Base-by-base conservation (phyloP, 2,329 filamentous ascomycete genomes). In the Colletotrichum cereale region DNA sequence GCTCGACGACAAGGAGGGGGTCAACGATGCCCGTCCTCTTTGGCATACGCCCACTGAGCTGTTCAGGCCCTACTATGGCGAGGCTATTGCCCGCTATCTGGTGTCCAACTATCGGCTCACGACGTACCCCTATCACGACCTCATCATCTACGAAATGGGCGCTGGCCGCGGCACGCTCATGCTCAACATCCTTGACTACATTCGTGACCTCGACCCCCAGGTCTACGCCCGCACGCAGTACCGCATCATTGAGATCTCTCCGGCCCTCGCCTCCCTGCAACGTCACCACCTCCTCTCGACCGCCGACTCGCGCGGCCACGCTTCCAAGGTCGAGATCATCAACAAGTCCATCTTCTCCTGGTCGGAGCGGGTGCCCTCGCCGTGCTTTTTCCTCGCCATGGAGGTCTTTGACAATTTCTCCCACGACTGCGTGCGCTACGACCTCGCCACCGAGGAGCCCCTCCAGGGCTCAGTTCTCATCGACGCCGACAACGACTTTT, bases 31-130 rank as follows among this genome's bases (percentile, higher is more conserved):
- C 50, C 90, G 96, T 12, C 96, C 99, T 84, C 87, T 99, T 56
- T 99, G 96, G 96, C 97, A 99, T 82, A 99, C 96, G 16, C 96
- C 97, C 0, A 99, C 96, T 0, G 96, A 99, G 84, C 90, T 99
- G 26, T 99, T 99, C 84, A 90, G 94, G 40, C 96, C 97, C 0
- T 97, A 96, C 83, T 99, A 99, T 80, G 97, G 96, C 79, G 95
- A 99, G 85, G 94, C 96, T 42, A 94, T 99, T 75, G 96, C 96
- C n/a, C 92, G 96, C 26, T 98, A 98, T 81, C 89, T 99, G 55
- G 91, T 98, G 75, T 92, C 94, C 75, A 98, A 99, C 84, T 99
- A 99, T 87, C 95, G 96, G 80, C 90, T 98, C 80, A 94, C 93
- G 55, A 90, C 94, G 67, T 98, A 96, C 80, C 96, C 96, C 2